Evolutionary conservation across 179 eudicot genomes (phyloP), one percentile per base, ranked within the genome.

Genomic region (Dionaea muscipula): DNA sequence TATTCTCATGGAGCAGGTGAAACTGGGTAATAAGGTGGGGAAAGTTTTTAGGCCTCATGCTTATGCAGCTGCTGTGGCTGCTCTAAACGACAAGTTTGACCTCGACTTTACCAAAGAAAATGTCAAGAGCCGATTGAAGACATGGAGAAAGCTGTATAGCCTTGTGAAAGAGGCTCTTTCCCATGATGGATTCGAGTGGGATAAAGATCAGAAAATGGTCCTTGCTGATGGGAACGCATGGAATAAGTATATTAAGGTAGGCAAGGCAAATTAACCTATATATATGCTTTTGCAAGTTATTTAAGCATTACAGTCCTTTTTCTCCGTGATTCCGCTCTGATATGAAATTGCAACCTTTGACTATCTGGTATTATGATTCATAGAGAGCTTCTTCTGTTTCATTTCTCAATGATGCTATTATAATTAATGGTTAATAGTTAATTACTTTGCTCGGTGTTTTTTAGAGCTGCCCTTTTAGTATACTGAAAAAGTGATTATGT

Each of bases 161-260:
- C 33, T 47, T 11, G 63, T 37, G 2, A 59, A 59, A 9, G 63
- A 47, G 54, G 16, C 37, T 28, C 55, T 59, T 26, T 48, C 47
- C 11, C 63, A 59, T 59, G 18, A 26, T 28, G 63, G 63, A 47
- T 59, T 59, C 35, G 33, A 33, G 54, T 59, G 63, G 63, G 63
- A 59, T 17, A 41, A 47, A 35, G 25, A 36, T 13, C 54, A 14
- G 49, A 59, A 59, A 28, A 59, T 59, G 63, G 63, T 59, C 49
- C 19, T 47, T 59, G 63, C 63, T 21, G 23, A 22, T 47, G 54
- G 47, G 4, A 16, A 39, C 11, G 25, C 35, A 13, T 59, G 63
- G 63, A 36, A 35, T 2, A 44, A 59, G 15, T 48, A 59, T 23
- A 59, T 59, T 9, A 59, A 59, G 54, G 54, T 59, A 38, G 19